These are phyloP conservation scores for Cichorium intybus DNA, from an alignment of 140 eudicot species.

Conservation along the genomic window DNA sequence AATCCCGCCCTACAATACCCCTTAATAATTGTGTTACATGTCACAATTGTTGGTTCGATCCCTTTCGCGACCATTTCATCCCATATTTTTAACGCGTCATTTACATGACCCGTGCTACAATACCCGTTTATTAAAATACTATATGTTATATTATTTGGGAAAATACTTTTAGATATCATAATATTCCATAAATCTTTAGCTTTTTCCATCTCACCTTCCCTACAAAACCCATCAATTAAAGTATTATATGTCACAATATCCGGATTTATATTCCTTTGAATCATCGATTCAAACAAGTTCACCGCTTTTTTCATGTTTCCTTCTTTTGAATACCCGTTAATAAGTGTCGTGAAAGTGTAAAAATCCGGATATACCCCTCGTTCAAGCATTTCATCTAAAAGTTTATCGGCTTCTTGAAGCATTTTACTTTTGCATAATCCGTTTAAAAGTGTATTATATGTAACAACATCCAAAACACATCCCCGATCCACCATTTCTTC, in stretches of 20 bases:
- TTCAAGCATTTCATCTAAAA: slow-evolving; percentile 70
- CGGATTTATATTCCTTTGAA: slow-evolving; percentile 58
- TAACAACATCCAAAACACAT: slow-evolving; percentile 67
- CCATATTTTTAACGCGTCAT: slow-evolving; percentile 60
- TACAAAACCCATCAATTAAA: slow-evolving; percentile 78
- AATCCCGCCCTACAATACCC: slow-evolving; percentile 65
- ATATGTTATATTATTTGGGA: slow-evolving; percentile 57
- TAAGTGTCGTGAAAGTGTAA: slow-evolving; percentile 69
- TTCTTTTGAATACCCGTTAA: slow-evolving; percentile 61
- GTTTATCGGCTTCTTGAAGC: slow-evolving; percentile 64
- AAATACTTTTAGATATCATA: slow-evolving; percentile 46
- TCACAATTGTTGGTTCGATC: slow-evolving; percentile 60
- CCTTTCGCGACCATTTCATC: slow-evolving; percentile 69
- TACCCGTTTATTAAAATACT: slow-evolving; percentile 67
- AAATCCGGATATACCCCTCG: slow-evolving; percentile 65
- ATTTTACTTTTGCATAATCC: slow-evolving; percentile 62
- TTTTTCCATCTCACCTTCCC: slow-evolving; percentile 68
- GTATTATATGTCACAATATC: slow-evolving; percentile 78
- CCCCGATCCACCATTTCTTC: slow-evolving; percentile 77
- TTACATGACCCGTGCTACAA: slow-evolving; percentile 47
- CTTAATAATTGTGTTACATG: slow-evolving; percentile 68
- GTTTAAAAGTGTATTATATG: slow-evolving; percentile 69
- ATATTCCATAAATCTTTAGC: slow-evolving; percentile 50
- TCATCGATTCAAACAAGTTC: slow-evolving; percentile 55
- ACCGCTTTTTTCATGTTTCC: slow-evolving; percentile 56